Evolutionary conservation across 495 filamentous ascomycete genomes (phyloP), one percentile per base, ranked within the genome.

Genomic region (Podospora fimiseda): DNA sequence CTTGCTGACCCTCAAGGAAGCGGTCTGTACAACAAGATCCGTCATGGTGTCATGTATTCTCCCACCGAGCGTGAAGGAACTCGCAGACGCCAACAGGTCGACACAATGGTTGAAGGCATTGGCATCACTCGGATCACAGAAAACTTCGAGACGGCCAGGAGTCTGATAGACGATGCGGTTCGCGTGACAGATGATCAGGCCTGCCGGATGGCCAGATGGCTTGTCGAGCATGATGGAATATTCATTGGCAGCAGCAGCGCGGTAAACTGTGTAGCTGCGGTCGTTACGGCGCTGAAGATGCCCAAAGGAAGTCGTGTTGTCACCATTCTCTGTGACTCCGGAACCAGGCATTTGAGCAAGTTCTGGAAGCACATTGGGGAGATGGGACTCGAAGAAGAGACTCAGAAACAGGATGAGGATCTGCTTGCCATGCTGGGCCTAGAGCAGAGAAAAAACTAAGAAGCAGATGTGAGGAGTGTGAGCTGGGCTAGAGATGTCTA

Each of bases 41-140:
- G 84, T 33, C 87, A 89, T 66, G 93, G 94, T 3, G 93, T 99
- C 37, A 95, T 99, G 91, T 99, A 96, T 66, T 84, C 91, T 59
- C 23, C 75, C 9, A 90, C 83, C 50, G 93, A 99, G 69, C 77
- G 77, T 43, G 93, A 99, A 70, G 93, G 93, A 0, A 96, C 93
- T 13, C 75, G 93, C 42, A 74, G 93, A 27, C 74, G 93, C 55
- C 82, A 84, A 53, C 93, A 99, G 72, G 88, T 99, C 37, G 93
- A 99, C 72, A 90, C 87, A 3, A 88, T 99, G 53, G 88, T 99
- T 6, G 93, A 99, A 67, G 93, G 93, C 0, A 90, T 99, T 60
- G 93, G 93, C 0, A 88, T 96, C 60, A 99, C 94, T 63, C 80
- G 93, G 1, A 74, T 96, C 11, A 97, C 93, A 14, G 82, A 81